Conservation (phyloP, 2,329 filamentous ascomycete species). For the Colletotrichum simmondsii region DNA sequence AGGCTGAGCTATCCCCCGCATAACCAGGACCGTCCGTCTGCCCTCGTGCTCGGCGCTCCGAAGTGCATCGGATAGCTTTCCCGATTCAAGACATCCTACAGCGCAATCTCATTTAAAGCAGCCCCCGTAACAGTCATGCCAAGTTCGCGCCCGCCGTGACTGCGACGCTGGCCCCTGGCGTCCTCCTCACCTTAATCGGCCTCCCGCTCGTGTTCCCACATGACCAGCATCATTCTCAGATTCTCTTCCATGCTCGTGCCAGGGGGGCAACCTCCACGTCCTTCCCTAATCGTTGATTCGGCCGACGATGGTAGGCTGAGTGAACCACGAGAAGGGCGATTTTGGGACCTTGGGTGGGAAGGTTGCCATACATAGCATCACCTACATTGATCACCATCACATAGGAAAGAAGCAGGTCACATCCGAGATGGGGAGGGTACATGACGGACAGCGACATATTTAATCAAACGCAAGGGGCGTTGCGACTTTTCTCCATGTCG, state of each 20-base stretch:
- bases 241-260: not conserved
- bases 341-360: not conserved
- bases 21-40: not conserved
- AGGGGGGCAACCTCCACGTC: not conserved
- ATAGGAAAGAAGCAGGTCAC: conserved; percentile 12
- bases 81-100: conserved; percentile 3
- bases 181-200: conserved; percentile 4
- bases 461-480: conserved; percentile 17
- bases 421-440: conserved; percentile 3
- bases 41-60: not conserved
- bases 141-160: conserved; percentile 13
- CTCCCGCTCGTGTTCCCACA: conserved; percentile 21
- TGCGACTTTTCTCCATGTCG: not conserved
- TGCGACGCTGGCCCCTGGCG: conserved; percentile 1
- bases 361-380: conserved; percentile 5
- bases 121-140: conserved; percentile 1
- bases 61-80: conserved; percentile 19
- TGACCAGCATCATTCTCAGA: not conserved
- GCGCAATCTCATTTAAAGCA: not conserved
- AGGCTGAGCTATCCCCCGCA: conserved; percentile 12
- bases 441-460: not conserved
- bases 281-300: conserved; percentile 15
- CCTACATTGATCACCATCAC: not conserved
- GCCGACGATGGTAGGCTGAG: conserved; percentile 7
- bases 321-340: not conserved